phyloP scores from a whole-genome alignment of 2,329 filamentous ascomycete genomes.

The Claviceps digitariae region DNA sequence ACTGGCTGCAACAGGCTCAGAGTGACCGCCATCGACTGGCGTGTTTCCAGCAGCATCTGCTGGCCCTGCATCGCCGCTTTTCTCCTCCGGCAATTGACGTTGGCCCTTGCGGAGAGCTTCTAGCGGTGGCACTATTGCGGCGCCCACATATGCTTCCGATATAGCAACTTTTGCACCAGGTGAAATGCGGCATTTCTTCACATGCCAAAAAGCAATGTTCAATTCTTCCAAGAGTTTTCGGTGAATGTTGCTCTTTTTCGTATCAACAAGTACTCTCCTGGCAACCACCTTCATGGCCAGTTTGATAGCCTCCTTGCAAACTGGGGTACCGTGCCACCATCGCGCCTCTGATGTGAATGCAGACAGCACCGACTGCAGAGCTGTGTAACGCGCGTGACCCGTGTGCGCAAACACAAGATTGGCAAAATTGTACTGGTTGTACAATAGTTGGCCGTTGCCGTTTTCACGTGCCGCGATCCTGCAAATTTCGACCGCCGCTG shows the following conservation, averaged over 20 bases:
- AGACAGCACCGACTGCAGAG: constrained; percentile 17
- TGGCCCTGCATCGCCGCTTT: neutral
- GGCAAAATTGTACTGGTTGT: constrained; percentile 24
- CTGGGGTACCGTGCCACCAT: constrained; percentile 24
- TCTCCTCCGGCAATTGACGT: neutral
- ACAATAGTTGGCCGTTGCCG: constrained; percentile 21
- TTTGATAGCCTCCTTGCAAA: constrained; percentile 25
- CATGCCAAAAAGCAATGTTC: constrained; percentile 14
- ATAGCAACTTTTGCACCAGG: constrained; percentile 7
- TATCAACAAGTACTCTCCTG: constrained; percentile 11
- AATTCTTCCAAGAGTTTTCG: constrained; percentile 12
- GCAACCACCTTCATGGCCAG: constrained; percentile 22
- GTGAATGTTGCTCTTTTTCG: constrained; percentile 9
- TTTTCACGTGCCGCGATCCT: constrained; percentile 23
- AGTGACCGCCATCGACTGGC: no score
- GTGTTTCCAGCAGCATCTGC: neutral
- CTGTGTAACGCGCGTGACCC: constrained; percentile 17
- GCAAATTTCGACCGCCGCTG: constrained; percentile 20
- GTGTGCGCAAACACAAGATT: constrained; percentile 23
- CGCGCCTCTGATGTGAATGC: constrained; percentile 17
- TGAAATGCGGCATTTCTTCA: constrained; percentile 11
- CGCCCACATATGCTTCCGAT: constrained; percentile 10
- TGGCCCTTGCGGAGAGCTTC: neutral
- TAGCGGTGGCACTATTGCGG: constrained; percentile 1
- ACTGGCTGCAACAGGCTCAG: neutral